phyloP scores from a whole-genome alignment of 768 basidiomycete genomes.

The Hygrocybe coccinea region DNA sequence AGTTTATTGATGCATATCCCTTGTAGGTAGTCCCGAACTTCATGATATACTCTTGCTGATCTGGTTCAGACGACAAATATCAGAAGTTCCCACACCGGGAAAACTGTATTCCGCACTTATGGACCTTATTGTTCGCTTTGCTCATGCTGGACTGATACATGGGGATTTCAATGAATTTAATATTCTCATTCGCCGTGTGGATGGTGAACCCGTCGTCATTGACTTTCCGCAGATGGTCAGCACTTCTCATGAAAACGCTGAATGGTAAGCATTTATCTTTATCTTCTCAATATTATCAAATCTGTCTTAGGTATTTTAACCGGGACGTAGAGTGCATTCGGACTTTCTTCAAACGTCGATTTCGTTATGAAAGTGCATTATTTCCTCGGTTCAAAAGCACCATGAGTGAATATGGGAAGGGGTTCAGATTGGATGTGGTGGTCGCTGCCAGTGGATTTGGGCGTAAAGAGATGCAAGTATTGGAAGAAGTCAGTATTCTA shows the following conservation, averaged over 20 bases:
- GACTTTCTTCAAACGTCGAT: slow-evolving; percentile 84
- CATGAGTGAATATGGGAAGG: slow-evolving; percentile 36
- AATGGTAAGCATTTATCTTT: slow-evolving; percentile 79
- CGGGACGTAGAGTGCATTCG: slow-evolving; percentile 96
- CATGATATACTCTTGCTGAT: slow-evolving; percentile 4
- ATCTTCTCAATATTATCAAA: slow-evolving; percentile 7
- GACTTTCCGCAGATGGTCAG: slow-evolving; percentile 99
- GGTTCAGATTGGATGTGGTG: slow-evolving; percentile 81
- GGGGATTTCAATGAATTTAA: slow-evolving; percentile 99
- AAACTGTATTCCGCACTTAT: slow-evolving; percentile 87
- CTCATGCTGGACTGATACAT: slow-evolving; percentile 91
- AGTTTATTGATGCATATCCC: slow-evolving; percentile 90
- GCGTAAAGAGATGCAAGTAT: slow-evolving; percentile 69
- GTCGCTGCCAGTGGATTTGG: slow-evolving; percentile 94
- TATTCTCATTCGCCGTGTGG: slow-evolving; percentile 80
- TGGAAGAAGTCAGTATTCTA: slow-evolving; percentile 69
- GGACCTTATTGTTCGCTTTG: slow-evolving; percentile 94
- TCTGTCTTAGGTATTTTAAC: slow-evolving; percentile 86
- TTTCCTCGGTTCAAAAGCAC: slow-evolving; percentile 82
- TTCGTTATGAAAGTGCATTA: slow-evolving; percentile 84
- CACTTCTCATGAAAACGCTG: slow-evolving; percentile 93
- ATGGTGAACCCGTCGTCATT: slow-evolving; percentile 79
- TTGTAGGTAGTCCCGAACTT: slow-evolving; percentile 50
- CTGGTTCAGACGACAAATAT: slow-evolving; percentile 71
- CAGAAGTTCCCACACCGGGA: slow-evolving; percentile 78